Percentiles rank a stretch among this genome's conserved stretches.
Evolutionary conservation across 2,329 filamentous ascomycete species (phyloP).

Genomic region (Aspergillus quadrilineatus): DNA sequence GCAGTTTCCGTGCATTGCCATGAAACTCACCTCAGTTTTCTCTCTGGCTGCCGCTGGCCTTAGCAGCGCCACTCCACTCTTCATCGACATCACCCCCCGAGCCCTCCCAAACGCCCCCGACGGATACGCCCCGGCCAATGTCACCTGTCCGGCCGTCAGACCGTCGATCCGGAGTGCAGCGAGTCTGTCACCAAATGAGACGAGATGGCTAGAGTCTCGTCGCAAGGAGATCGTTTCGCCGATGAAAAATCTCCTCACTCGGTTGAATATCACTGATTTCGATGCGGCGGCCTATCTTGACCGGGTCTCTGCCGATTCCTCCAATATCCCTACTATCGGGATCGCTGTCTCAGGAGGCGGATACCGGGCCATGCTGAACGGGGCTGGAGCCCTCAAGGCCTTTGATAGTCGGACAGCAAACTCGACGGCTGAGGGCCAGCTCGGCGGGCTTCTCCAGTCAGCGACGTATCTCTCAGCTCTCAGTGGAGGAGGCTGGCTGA

Average conservation of each 20-base stretch:
- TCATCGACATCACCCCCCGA: conserved; percentile 24
- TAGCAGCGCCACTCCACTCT: background rate
- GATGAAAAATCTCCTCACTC: conserved; percentile 69
- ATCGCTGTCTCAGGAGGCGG: conserved; percentile 81
- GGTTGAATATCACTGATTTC: conserved; percentile 73
- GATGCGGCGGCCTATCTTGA: conserved; percentile 73
- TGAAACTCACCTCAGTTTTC: background rate
- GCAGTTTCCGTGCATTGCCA: no score
- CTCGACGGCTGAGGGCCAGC: conserved; percentile 61
- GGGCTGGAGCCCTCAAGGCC: conserved; percentile 74
- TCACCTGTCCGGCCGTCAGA: conserved; percentile 66
- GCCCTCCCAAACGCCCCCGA: conserved; percentile 60
- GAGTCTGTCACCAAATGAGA: conserved; percentile 67
- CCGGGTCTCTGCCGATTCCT: conserved; percentile 54
- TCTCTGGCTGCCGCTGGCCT: background rate
- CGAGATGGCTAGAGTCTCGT: conserved; percentile 69
- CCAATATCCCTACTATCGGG: conserved; percentile 65
- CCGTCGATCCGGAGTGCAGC: conserved; percentile 68
- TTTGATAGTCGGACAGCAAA: conserved; percentile 71
- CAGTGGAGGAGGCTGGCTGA: conserved; percentile 80
- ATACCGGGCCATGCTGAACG: conserved; percentile 82
- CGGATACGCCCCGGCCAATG: conserved; percentile 68
- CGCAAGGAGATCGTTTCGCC: conserved; percentile 71
- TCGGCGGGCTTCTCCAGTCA: conserved; percentile 78
- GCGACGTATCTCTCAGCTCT: conserved; percentile 78